Evolutionary conservation across 371 early-diverging fungal species (phyloP).

Genomic region (Apophysomyces sp.): DNA sequence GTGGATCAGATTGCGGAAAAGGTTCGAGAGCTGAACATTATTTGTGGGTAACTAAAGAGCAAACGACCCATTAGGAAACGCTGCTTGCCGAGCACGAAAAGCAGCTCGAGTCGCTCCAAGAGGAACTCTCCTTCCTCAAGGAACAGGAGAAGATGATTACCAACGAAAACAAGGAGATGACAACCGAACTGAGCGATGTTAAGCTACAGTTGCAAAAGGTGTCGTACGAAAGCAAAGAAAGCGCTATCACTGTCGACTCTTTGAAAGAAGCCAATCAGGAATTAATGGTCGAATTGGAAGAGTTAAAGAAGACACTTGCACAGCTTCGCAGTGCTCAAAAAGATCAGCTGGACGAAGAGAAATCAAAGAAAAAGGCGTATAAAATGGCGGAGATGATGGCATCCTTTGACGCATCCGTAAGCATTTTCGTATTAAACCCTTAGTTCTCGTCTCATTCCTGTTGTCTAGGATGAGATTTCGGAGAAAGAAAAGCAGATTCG

Average conservation of each 20-base stretch:
- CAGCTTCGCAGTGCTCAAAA: constrained; percentile 52
- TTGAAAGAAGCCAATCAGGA: constrained; percentile 84
- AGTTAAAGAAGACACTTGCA: constrained; percentile 62
- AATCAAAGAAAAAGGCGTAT: constrained; percentile 74
- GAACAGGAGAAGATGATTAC: constrained; percentile 51
- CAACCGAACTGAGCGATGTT: constrained; percentile 67
- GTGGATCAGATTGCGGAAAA: constrained; percentile 89
- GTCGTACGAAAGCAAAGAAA: constrained; percentile 84
- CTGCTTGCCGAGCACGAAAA: constrained; percentile 61
- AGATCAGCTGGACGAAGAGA: constrained; percentile 52
- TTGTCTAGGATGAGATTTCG: constrained; percentile 50
- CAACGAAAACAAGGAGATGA: constrained; percentile 72
- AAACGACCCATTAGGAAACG: constrained; percentile 43
- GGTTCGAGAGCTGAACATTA: neutral
- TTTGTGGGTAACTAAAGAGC: neutral
- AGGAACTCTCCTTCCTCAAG: constrained; percentile 67
- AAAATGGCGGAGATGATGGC: constrained; percentile 85
- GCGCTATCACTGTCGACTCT: constrained; percentile 77
- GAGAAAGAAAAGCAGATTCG: constrained; percentile 75
- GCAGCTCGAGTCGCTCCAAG: constrained; percentile 57
- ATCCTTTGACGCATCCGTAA: constrained; percentile 73
- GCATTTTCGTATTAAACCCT: neutral
- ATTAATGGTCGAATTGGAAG: constrained; percentile 66
- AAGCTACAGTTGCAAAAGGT: constrained; percentile 84
- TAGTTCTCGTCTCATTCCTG: neutral